A percentile compares a stretch with the other conserved stretches of the same genome.
phyloP scores from a whole-genome alignment of 139 green algal genomes.

The Chlorella sp. region DNA sequence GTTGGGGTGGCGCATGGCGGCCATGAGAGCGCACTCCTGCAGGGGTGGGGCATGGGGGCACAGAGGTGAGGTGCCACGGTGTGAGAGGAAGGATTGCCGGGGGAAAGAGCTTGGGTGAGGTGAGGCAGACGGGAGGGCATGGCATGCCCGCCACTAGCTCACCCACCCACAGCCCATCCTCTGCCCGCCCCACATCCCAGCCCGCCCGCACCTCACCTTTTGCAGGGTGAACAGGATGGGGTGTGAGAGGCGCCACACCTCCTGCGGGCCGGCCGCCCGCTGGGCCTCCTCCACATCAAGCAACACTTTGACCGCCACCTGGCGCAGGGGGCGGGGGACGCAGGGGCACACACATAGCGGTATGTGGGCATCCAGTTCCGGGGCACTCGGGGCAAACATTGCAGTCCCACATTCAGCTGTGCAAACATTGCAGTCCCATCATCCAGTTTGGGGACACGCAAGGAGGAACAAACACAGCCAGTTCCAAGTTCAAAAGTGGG shows the following conservation, averaged over 20 bases:
- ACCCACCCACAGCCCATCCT: neutral
- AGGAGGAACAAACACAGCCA: too few species aligned
- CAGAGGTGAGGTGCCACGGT: too few species aligned
- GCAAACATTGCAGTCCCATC: neutral
- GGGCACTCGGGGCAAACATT: too few species aligned
- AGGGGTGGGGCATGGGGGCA: too few species aligned
- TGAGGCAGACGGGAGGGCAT: too few species aligned
- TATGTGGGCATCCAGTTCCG: too few species aligned
- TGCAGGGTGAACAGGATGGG: conserved; percentile 36
- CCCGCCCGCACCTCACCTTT: conserved; percentile 10
- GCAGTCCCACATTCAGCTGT: neutral
- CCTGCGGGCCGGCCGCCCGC: conserved; percentile 32
- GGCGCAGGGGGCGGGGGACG: neutral
- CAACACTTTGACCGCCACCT: conserved; percentile 61
- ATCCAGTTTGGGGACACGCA: neutral
- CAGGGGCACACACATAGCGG: too few species aligned
- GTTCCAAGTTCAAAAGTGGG: too few species aligned
- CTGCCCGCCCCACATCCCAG: neutral
- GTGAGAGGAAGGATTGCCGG: too few species aligned
- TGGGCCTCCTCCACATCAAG: conserved; percentile 32
- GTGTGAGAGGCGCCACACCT: neutral
- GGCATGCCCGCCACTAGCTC: too few species aligned
- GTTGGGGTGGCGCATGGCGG: conserved; percentile 58
- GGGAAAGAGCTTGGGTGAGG: too few species aligned
- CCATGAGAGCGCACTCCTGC: conserved; percentile 63